phyloP scores from a whole-genome alignment of 768 basidiomycete genomes.

The Polyporus arcularius region DNA sequence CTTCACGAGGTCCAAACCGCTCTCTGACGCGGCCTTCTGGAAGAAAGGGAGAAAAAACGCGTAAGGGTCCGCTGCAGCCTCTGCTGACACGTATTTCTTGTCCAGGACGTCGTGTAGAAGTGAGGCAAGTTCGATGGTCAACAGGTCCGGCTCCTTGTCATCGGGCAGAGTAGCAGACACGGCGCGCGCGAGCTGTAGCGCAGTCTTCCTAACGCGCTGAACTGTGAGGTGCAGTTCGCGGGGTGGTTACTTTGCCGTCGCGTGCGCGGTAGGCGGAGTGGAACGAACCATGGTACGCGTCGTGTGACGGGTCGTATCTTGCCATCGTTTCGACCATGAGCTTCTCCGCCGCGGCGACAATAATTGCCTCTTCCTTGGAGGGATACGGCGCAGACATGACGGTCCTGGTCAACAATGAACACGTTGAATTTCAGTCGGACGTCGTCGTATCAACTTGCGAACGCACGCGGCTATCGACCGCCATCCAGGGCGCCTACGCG shows the following conservation, averaged over 20 bases:
- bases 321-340: constrained; percentile 76
- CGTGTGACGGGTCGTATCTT: constrained; percentile 80
- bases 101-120: constrained; percentile 87
- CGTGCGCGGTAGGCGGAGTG: background rate
- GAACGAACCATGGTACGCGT: constrained; percentile 70
- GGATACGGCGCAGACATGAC: constrained; percentile 40
- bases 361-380: constrained; percentile 48
- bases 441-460: background rate
- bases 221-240: constrained; percentile 46
- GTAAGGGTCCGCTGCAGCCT: constrained; percentile 57
- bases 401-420: background rate
- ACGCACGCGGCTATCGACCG: background rate
- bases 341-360: constrained; percentile 60
- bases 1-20: constrained; percentile 55
- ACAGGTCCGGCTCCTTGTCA: constrained; percentile 57
- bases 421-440: background rate
- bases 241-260: background rate
- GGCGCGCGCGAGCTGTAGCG: constrained; percentile 63
- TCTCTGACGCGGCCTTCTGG: constrained; percentile 34
- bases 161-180: constrained; percentile 26
- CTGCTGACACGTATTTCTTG: constrained; percentile 75
- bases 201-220: constrained; percentile 78
- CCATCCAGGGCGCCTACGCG: background rate
- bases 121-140: constrained; percentile 83
- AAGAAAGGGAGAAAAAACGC: constrained; percentile 71